Evolutionary conservation across 2,329 filamentous ascomycete species (phyloP).

Genomic region (Ustulina deusta): DNA sequence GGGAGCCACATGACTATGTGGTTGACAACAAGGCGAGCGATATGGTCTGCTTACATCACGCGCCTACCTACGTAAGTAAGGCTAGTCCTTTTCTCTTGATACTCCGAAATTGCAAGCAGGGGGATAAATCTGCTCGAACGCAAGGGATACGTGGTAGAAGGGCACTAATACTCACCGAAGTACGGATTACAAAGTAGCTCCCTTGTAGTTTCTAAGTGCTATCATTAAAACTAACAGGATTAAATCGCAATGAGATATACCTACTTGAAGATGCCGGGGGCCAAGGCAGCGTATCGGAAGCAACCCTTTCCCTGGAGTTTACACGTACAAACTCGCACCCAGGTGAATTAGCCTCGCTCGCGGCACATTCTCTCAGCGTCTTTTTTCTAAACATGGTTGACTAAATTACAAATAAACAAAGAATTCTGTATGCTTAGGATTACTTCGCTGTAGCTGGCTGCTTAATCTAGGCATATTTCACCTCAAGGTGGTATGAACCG

Average conservation of each 20-base stretch:
- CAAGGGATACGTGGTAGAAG: conserved; percentile 22
- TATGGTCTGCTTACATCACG: conserved; percentile 11
- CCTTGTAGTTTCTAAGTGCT: neutral
- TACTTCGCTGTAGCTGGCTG: conserved; percentile 10
- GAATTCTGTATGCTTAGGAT: conserved; percentile 1
- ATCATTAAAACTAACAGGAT: neutral
- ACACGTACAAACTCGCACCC: conserved; percentile 18
- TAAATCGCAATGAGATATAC: conserved; percentile 2
- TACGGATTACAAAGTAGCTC: conserved; percentile 13
- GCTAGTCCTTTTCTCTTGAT: neutral
- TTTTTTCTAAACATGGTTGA: neutral
- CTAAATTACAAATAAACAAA: neutral
- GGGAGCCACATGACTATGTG: conserved; percentile 10
- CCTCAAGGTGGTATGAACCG: neutral
- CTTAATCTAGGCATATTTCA: neutral
- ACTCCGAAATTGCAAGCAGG: neutral
- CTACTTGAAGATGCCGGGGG: conserved; percentile 11
- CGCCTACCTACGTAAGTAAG: conserved; percentile 16
- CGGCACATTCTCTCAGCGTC: conserved; percentile 15
- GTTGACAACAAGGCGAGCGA: conserved; percentile 9
- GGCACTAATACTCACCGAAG: neutral
- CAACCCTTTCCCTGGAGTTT: conserved; percentile 18
- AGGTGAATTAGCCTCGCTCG: conserved; percentile 8
- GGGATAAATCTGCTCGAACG: neutral
- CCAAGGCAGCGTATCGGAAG: conserved; percentile 34